Percentiles rank a stretch among this genome's conserved stretches.
Conservation (phyloP, 495 filamentous ascomycete genomes). For the Aspergillus nidulans region DNA sequence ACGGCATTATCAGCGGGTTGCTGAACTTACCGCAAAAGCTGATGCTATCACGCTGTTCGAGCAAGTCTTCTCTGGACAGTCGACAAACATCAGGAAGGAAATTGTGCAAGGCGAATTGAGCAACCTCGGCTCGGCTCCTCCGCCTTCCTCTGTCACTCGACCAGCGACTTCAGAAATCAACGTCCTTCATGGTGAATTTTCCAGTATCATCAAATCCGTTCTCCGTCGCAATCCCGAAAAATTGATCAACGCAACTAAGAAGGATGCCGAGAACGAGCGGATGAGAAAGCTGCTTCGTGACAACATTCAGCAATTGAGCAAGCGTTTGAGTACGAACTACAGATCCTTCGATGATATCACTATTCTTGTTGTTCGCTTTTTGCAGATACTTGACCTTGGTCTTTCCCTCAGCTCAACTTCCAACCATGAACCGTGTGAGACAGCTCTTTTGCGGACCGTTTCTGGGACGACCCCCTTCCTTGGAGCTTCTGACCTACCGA, state of each 20-base stretch:
- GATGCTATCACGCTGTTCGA: conserved; percentile 62
- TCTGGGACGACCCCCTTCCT: conserved; percentile 60
- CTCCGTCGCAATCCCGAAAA: conserved; percentile 51
- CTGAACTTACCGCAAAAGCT: conserved; percentile 52
- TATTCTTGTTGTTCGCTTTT: conserved; percentile 70
- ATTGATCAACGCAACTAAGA: conserved; percentile 20
- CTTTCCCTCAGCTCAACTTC: conserved; percentile 52
- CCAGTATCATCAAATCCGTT: conserved; percentile 64
- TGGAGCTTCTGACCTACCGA: conserved; percentile 39
- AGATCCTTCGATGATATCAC: conserved; percentile 81
- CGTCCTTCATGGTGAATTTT: conserved; percentile 77
- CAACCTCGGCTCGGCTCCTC: conserved; percentile 57
- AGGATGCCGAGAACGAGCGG: conserved; percentile 20
- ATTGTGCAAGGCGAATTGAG: conserved; percentile 55
- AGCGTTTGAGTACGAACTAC: conserved; percentile 61
- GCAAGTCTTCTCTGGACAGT: conserved; percentile 60
- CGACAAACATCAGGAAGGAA: conserved; percentile 56
- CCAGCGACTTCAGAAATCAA: conserved; percentile 62
- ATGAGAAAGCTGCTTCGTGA: conserved; percentile 55
- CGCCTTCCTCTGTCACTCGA: conserved; percentile 64
- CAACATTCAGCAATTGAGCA: conserved; percentile 66
- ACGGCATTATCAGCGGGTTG: conserved; percentile 54
- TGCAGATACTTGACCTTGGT: conserved; percentile 75
- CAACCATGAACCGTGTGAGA: conserved; percentile 18
- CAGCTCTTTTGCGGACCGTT: conserved; percentile 34